Conservation (phyloP, 805 yeast species). For the Candida boleticola region DNA sequence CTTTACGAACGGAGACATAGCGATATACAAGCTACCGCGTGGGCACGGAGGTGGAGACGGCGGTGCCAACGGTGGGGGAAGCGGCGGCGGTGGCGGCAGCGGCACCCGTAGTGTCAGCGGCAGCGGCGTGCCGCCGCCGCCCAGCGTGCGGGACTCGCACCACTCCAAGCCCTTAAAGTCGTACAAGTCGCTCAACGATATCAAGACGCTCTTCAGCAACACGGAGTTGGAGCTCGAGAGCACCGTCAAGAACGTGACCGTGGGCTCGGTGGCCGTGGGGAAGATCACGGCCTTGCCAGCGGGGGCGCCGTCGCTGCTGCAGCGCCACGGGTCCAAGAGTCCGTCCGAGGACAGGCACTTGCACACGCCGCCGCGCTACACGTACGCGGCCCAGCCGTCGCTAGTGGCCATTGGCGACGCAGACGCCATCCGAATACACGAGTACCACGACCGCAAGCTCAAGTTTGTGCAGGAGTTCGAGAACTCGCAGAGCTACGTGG, state of each 20-base stretch:
- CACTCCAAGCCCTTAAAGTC: neutral
- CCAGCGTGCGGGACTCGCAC: neutral
- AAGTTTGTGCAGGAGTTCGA: slow-evolving; percentile 29
- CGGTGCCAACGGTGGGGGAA: neutral
- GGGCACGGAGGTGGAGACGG: neutral
- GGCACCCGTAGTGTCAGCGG: neutral
- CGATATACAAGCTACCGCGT: neutral
- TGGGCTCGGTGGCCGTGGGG: neutral
- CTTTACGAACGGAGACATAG: slow-evolving; percentile 30
- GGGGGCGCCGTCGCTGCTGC: neutral
- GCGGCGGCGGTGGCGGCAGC: neutral
- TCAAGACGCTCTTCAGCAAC: slow-evolving; percentile 1
- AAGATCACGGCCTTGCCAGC: neutral
- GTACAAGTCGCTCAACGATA: slow-evolving; percentile 1
- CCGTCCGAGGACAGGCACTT: neutral
- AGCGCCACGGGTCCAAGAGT: neutral
- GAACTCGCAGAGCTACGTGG: slow-evolving; percentile 19
- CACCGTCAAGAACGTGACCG: neutral
- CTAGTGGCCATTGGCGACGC: slow-evolving; percentile 22
- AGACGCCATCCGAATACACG: slow-evolving; percentile 24
- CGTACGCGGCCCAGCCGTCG: neutral
- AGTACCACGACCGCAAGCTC: slow-evolving; percentile 20
- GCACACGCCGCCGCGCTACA: neutral
- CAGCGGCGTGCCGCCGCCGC: no score
- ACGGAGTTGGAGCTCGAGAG: neutral